Evolutionary conservation across 2,329 filamentous ascomycete genomes (phyloP).

Genomic region (Fusarium palustre): DNA sequence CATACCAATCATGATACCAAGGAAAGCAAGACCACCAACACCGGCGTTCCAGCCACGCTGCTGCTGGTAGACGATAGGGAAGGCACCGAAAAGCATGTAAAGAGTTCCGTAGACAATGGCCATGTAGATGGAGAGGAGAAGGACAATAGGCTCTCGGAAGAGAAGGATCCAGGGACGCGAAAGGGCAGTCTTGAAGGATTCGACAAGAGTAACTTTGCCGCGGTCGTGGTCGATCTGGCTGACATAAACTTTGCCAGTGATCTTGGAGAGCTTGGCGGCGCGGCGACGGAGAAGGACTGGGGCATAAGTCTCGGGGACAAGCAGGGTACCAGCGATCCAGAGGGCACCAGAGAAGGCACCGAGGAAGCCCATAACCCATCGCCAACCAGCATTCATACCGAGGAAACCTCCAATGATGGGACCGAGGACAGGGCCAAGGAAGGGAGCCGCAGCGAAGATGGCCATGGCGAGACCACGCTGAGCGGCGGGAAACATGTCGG

Average conservation of each 20-base stretch:
- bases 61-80: slow-evolving; percentile 73
- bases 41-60: slow-evolving; percentile 45
- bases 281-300: slow-evolving; percentile 72
- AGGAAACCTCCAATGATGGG: slow-evolving; percentile 74
- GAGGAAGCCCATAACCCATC: slow-evolving; percentile 86
- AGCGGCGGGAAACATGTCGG: slow-evolving; percentile 81
- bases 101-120: slow-evolving; percentile 77
- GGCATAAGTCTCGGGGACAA: slow-evolving; percentile 86
- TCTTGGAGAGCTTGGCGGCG: slow-evolving; percentile 36
- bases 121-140: slow-evolving; percentile 85
- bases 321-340: slow-evolving; percentile 80
- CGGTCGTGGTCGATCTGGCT: slow-evolving; percentile 47
- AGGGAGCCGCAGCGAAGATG: slow-evolving; percentile 81
- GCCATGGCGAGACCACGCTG: slow-evolving; percentile 86
- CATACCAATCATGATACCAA: slow-evolving; percentile 42
- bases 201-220: slow-evolving; percentile 39
- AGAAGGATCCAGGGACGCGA: slow-evolving; percentile 56
- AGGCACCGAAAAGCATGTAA: slow-evolving; percentile 79
- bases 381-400: slow-evolving; percentile 75
- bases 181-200: slow-evolving; percentile 76
- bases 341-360: slow-evolving; percentile 74
- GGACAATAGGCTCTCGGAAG: slow-evolving; percentile 79
- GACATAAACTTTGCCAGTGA: slow-evolving; percentile 35
- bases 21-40: slow-evolving; percentile 35
- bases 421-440: slow-evolving; percentile 71